Evolutionary conservation across 2,329 filamentous ascomycete genomes (phyloP), one percentile per base, ranked within the genome.

Genomic region (Colletotrichum eremochloae): DNA sequence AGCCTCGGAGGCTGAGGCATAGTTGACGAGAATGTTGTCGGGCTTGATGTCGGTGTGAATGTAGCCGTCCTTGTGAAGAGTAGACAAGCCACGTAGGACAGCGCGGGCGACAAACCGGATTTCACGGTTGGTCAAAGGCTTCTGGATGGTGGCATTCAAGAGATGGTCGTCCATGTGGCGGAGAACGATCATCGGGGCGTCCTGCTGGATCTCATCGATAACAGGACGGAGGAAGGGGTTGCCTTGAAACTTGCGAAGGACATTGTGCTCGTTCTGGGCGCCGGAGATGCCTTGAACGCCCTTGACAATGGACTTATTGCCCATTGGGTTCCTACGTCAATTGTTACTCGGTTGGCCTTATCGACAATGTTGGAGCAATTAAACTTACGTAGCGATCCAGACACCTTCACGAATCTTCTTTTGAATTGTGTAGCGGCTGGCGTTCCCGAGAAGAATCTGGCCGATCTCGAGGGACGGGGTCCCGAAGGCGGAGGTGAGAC

Each of bases 371-470:
- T 12, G 24, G 20, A 4, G 3, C 11, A 12, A 0, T 8, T 24
- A 5, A 18, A 38, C 70, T 42, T 57, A 72, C 70, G 70, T 72
- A 33, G 70, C 70, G 8, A 72, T 72, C 70, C 70, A 72, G 2
- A 72, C 70, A 29, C 70, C 70, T 52, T 72, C 70, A 57, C 70
- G 70, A n/a, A 72, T 72, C 55, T 72, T 72, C 66, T 72, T 72
- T 61, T 72, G 70, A n/a, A 72, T 72, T 15, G 70, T 72, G 70
- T 72, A 72, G 12, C 70, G 62, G 66, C 55, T 72, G 20, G 70
- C 70, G 11, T 72, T 72, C 50, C 70, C 70, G 24, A 72, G 70
- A 6, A 72, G 33, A 48, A 72, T 72, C 66, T 72, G 70, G 36
- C 70, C 70, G 46, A 72, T 72, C 48, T 72, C 70, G 33, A 72